Conservation (phyloP, 345 rosid genomes). For the Psidium friedrichsthalianum region DNA sequence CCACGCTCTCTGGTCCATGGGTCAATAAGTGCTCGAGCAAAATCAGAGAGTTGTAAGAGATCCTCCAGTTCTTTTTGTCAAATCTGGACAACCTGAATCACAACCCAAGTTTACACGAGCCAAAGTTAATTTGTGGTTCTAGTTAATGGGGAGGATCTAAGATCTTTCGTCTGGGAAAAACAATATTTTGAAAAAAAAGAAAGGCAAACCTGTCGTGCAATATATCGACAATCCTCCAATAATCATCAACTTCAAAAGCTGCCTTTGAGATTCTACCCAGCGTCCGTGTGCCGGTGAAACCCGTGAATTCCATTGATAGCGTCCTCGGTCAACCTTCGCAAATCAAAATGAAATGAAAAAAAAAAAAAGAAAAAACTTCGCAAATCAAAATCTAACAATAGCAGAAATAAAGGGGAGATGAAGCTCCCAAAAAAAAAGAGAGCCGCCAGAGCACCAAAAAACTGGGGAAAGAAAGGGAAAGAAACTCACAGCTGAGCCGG, state of each 20-base stretch:
- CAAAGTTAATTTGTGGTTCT: background rate
- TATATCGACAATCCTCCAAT: slow-evolving; percentile 62
- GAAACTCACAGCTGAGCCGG: slow-evolving; percentile 48
- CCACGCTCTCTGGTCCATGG: slow-evolving; percentile 90
- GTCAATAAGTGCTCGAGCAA: slow-evolving; percentile 76
- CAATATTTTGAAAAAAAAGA: background rate
- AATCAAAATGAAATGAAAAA: background rate
- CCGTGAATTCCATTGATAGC: slow-evolving; percentile 55
- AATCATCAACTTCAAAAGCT: slow-evolving; percentile 91
- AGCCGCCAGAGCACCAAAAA: background rate
- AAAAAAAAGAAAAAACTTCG: slow-evolving; percentile 13
- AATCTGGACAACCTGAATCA: slow-evolving; percentile 45
- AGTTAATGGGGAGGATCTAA: background rate
- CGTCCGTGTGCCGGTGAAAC: slow-evolving; percentile 41
- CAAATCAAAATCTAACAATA: background rate
- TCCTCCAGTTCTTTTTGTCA: slow-evolving; percentile 75
- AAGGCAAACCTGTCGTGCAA: slow-evolving; percentile 59
- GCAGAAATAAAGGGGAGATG: background rate
- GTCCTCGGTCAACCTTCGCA: slow-evolving; percentile 72
- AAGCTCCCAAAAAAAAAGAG: background rate
- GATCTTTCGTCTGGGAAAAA: background rate
- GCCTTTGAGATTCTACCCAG: slow-evolving; percentile 71
- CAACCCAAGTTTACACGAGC: background rate
- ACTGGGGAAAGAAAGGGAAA: background rate
- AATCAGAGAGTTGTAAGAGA: slow-evolving; percentile 56